Evolutionary conservation across 2,329 filamentous ascomycete genomes (phyloP).

Genomic region (Beauveria sp.): DNA sequence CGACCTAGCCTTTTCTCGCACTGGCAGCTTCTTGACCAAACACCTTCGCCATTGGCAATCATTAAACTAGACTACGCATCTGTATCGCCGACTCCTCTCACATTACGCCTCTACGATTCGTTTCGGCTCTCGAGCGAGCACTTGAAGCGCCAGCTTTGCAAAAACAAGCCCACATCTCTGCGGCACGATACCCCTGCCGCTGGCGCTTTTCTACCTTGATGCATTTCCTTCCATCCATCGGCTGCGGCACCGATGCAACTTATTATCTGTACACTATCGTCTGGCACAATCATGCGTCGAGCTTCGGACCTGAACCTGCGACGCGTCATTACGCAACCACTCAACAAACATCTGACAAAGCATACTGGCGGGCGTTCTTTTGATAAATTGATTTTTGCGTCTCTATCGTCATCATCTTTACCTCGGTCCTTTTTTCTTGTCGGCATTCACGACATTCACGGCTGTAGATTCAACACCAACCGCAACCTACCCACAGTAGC

Average conservation of each 20-base stretch:
- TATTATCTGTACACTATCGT: conserved; percentile 9
- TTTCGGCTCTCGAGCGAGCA: conserved; percentile 6
- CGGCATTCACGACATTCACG: neutral
- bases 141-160: conserved; percentile 7
- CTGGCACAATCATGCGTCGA: neutral
- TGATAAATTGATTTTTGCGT: neutral
- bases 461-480: neutral
- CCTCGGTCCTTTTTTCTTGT: neutral
- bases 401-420: neutral
- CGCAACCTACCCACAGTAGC: neutral
- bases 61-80: neutral
- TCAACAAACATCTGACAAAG: neutral
- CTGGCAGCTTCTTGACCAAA: neutral
- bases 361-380: conserved; percentile 8
- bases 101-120: neutral
- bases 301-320: neutral
- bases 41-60: neutral
- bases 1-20: neutral
- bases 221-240: neutral
- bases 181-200: conserved; percentile 11
- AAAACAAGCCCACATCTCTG: neutral
- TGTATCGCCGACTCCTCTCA: neutral
- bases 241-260: neutral
- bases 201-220: conserved; percentile 2
- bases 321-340: neutral